Conservation (phyloP, 2,329 filamentous ascomycete genomes). For the Fusarium dimerum region DNA sequence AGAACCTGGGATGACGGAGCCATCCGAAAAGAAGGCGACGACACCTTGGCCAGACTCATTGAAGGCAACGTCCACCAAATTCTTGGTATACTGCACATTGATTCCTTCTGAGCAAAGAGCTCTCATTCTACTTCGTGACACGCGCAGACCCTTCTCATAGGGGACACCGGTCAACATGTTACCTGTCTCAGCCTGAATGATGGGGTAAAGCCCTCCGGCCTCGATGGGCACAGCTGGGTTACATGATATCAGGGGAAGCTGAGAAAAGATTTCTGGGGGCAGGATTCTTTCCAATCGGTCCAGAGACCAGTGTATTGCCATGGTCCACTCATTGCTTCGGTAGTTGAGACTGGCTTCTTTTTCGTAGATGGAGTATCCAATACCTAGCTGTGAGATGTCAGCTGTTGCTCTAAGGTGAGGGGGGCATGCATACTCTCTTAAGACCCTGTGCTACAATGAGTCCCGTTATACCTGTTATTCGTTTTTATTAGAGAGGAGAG, state of each 20-base stretch:
- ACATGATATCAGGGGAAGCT: slow-evolving; percentile 21
- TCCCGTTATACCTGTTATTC: slow-evolving; percentile 15
- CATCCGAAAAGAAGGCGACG: slow-evolving; percentile 17
- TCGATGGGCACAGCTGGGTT: slow-evolving; percentile 21
- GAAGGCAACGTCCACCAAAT: slow-evolving; percentile 19
- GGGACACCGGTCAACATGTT: slow-evolving; percentile 18
- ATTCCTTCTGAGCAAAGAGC: slow-evolving; percentile 19
- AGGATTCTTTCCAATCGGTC: slow-evolving; percentile 18
- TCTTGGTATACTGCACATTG: slow-evolving; percentile 21
- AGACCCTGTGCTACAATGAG: slow-evolving; percentile 20
- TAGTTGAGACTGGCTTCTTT: slow-evolving; percentile 21
- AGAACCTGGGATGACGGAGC: slow-evolving; percentile 8
- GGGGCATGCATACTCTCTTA: slow-evolving; percentile 8
- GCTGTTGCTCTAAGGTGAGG: neutral
- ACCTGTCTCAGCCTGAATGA: slow-evolving; percentile 24
- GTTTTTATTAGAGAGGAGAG: neutral
- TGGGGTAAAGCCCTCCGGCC: slow-evolving; percentile 21
- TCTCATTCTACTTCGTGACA: slow-evolving; percentile 22
- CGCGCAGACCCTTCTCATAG: slow-evolving; percentile 21
- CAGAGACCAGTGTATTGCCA: slow-evolving; percentile 25
- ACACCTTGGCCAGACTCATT: slow-evolving; percentile 16
- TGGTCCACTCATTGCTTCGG: slow-evolving; percentile 27
- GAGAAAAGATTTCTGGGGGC: slow-evolving; percentile 13
- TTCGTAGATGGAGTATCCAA: slow-evolving; percentile 21
- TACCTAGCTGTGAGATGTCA: slow-evolving; percentile 3